phyloP scores from a whole-genome alignment of 2,329 filamentous ascomycete genomes.

The Colletotrichum sp. region DNA sequence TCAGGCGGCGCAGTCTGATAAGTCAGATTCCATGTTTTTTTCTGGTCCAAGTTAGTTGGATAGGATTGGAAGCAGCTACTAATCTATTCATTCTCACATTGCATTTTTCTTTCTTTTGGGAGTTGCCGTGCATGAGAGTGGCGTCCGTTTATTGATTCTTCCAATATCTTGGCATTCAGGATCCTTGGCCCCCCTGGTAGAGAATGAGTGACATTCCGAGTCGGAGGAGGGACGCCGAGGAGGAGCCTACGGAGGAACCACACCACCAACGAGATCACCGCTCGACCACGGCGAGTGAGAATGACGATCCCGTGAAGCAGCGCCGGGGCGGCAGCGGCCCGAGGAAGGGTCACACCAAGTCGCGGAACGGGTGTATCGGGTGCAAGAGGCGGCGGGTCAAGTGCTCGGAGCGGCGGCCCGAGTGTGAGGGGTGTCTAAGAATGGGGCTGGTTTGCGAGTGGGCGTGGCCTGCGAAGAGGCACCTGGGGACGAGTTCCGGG shows the following conservation, averaged over 20 bases:
- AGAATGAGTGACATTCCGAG: not conserved
- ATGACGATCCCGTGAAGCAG: not conserved
- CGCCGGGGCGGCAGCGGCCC: slow-evolving; percentile 28
- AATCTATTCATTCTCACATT: not conserved
- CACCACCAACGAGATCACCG: fast-evolving
- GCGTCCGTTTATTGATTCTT: not conserved
- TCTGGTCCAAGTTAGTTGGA: not conserved
- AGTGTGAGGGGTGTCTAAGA: slow-evolving; percentile 39
- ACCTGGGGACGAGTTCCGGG: not conserved
- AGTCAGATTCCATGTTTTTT: not conserved
- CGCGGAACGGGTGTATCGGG: slow-evolving; percentile 34
- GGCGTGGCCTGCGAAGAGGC: slow-evolving; percentile 25
- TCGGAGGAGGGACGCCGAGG: not conserved
- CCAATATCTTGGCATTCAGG: not conserved
- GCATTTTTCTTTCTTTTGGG: not conserved
- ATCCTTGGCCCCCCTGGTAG: not conserved
- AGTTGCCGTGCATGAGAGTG: not conserved
- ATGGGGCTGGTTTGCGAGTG: slow-evolving; percentile 42
- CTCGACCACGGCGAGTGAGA: not conserved
- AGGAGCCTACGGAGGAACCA: not conserved
- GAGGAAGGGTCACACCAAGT: slow-evolving; percentile 39
- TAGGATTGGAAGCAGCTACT: not conserved
- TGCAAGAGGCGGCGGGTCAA: slow-evolving; percentile 50
- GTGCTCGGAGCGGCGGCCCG: slow-evolving; percentile 40
- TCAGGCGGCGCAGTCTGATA: not conserved